Conservation (phyloP, 805 yeast genomes). For the Cephaloascus fragrans region DNA sequence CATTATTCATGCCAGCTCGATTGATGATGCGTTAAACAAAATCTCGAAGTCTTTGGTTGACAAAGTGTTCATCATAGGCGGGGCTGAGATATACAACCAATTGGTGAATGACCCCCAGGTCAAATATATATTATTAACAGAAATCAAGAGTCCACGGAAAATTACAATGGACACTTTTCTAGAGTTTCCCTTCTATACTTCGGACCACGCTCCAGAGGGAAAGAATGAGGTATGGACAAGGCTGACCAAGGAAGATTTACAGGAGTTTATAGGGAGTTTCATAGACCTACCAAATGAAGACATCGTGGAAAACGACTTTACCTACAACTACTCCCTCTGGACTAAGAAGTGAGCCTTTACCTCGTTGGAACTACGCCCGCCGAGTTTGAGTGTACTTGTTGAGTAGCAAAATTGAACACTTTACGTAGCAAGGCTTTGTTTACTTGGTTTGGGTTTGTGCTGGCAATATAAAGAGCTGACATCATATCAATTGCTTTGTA, state of each 20-base stretch:
- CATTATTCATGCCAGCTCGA: conserved; percentile 17
- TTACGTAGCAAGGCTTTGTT: too few species aligned
- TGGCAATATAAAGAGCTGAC: too few species aligned
- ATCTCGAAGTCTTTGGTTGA: conserved; percentile 28
- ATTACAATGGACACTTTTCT: conserved; percentile 69
- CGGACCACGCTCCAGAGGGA: conserved; percentile 5
- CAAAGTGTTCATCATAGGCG: conserved; percentile 80
- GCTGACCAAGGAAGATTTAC: conserved; percentile 22
- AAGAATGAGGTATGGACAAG: conserved; percentile 24
- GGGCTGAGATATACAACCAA: conserved; percentile 74
- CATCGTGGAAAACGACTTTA: conserved; percentile 28
- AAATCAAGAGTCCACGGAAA: conserved; percentile 31
- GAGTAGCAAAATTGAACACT: too few species aligned
- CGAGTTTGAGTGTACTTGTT: too few species aligned
- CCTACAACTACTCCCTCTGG: conserved; percentile 58
- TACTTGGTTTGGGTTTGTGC: too few species aligned
- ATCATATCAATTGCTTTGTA: too few species aligned
- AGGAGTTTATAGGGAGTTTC: conserved; percentile 21
- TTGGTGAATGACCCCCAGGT: conserved; percentile 34
- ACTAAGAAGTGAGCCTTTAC: too few species aligned
- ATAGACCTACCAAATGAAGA: conserved; percentile 12
- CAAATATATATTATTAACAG: conserved; percentile 58
- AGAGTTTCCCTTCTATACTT: conserved; percentile 17
- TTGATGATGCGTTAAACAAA: conserved; percentile 17
- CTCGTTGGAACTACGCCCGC: too few species aligned